Evolutionary conservation across 495 filamentous ascomycete species (phyloP), one percentile per base, ranked within the genome.

Genomic region (Penicillium longicatenatum): DNA sequence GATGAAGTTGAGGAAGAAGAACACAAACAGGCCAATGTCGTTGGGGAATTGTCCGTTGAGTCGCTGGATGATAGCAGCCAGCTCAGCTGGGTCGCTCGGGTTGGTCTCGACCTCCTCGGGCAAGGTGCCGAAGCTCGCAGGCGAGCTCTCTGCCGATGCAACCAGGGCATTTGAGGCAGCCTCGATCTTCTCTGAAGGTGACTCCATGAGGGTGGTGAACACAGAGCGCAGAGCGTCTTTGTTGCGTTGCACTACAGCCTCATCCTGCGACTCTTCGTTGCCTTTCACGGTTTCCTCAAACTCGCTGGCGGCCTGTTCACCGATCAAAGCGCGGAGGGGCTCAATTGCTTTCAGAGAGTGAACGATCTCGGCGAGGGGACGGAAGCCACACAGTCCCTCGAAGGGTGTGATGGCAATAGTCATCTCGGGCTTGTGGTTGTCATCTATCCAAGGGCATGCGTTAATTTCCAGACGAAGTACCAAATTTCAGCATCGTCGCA

Each of bases 391-490:
- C 26, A 98, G 81, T 7, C 94, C 94, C 66, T 97, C 94, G 60
- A 98, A 98, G 3, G 89, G 87, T 2, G 94, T 97, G 68, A 98
- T 86, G 52, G 94, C 94, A 67, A 98, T 96, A 53, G 93, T 89
- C 94, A 98, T 98, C 73, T 98, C 94, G 45, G 94, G 94, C 73
- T 98, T 98, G 79, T 98, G 94, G 73, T 98, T 98, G 76, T 97
- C 93, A 81, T 98, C 93, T 86, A 37, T 3, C 39, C 14, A 22
- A 45, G 4, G 19, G 11, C 3, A 5, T 43, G 1, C 6, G 11
- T 44, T 19, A 55, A 16, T 17, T 5, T 19, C 24, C 14, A 2
- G 10, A 7, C 9, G 6, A 4, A 29, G 17, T 12, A 11, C 24
- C 24, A 29, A 14, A 17, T 17, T 16, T 5, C 21, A 30, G 3